phyloP scores from a whole-genome alignment of 1,139 yeast genomes.

The Nadsonia starkeyi-henricii region DNA sequence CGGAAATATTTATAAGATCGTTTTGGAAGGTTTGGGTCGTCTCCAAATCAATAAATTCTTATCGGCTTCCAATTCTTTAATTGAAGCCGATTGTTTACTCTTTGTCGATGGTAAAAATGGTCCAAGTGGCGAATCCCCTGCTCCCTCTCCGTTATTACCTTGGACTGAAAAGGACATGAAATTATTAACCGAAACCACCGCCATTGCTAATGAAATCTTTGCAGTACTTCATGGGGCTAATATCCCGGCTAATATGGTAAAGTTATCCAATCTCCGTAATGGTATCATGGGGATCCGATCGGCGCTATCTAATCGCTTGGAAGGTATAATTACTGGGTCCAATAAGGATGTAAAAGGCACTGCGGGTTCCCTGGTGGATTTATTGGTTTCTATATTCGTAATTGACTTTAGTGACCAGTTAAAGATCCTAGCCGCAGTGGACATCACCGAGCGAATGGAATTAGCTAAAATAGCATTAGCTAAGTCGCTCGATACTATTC shows the following conservation, averaged over 20 bases:
- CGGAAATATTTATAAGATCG: constrained; percentile 4
- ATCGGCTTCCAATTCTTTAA: neutral
- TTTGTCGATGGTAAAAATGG: constrained; percentile 1
- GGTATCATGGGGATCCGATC: constrained; percentile 2
- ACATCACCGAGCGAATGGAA: constrained; percentile 4
- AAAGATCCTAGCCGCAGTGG: constrained; percentile 1
- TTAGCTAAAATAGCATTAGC: constrained; percentile 5
- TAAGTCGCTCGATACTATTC: constrained; percentile 3
- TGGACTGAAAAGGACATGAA: constrained; percentile 2
- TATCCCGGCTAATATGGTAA: constrained; percentile 2
- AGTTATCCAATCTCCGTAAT: constrained; percentile 2
- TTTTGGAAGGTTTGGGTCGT: constrained; percentile 5
- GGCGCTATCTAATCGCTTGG: neutral
- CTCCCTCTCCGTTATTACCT: neutral
- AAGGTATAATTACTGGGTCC: constrained; percentile 1
- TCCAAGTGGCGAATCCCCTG: neutral
- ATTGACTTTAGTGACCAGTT: constrained; percentile 5
- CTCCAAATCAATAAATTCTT: constrained; percentile 1
- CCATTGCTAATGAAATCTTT: constrained; percentile 2
- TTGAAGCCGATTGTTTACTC: constrained; percentile 1
- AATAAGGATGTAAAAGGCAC: constrained; percentile 4
- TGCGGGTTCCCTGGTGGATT: constrained; percentile 5
- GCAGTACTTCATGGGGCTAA: constrained; percentile 1
- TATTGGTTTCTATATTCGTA: constrained; percentile 4
- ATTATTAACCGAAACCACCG: constrained; percentile 3